Conservation (phyloP, 176 grass and related monocot species). For the Aechmea fasciata region DNA sequence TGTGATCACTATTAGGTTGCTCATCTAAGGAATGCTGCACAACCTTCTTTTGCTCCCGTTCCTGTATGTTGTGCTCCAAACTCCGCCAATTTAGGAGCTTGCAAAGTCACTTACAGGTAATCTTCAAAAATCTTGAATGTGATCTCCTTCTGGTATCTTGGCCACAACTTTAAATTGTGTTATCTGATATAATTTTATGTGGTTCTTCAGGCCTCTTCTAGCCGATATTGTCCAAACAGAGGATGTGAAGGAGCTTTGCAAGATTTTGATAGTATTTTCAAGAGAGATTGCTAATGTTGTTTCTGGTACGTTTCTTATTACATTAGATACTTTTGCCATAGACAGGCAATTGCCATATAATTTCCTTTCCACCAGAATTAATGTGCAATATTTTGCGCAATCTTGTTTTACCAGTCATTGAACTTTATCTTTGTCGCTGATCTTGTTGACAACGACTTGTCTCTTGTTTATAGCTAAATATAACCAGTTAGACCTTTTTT, state of each 20-base stretch:
- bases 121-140: constrained; percentile 1
- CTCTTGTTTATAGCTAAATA: neutral
- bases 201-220: constrained; percentile 76
- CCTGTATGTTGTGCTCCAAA: constrained; percentile 31
- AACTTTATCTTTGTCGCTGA: neutral
- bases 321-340: neutral
- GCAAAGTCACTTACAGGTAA: constrained; percentile 93
- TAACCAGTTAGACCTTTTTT: neutral
- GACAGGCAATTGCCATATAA: neutral
- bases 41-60: constrained; percentile 29
- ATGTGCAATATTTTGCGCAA: neutral
- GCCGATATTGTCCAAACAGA: constrained; percentile 72
- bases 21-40: constrained; percentile 44
- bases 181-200: constrained; percentile 26
- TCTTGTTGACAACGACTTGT: neutral
- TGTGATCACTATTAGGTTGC: constrained; percentile 22
- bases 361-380: neutral
- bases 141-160: constrained; percentile 3
- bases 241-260: constrained; percentile 77
- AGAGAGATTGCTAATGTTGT: constrained; percentile 55
- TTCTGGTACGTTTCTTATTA: constrained; percentile 39
- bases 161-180: constrained; percentile 11
- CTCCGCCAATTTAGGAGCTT: constrained; percentile 43
- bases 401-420: neutral
- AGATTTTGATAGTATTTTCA: constrained; percentile 68